Evolutionary conservation across 1,284 basidiomycete genomes (phyloP), one percentile per base, ranked within the genome.

Genomic region (Coniophora puteana): DNA sequence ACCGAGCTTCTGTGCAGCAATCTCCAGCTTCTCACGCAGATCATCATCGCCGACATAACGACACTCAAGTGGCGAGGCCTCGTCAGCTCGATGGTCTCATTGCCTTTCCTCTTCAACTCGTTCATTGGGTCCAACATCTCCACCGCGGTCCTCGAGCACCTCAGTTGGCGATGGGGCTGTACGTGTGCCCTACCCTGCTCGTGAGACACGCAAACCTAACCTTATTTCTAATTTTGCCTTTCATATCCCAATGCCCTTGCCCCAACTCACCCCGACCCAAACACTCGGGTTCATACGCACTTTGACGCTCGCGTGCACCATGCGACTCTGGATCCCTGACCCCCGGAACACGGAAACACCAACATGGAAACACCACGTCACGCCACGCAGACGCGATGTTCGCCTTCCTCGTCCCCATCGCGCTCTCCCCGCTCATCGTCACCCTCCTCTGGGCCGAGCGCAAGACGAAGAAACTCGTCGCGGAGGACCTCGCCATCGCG

Each of bases 21-120:
- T 12, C 66, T 89, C 17, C 85, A 89, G 61, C 69, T 90, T 32
- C 70, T 89, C 11, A 80, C 77, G n/a, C 80, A 83, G 48, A 78
- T 89, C 46, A 74, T 87, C 52, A 80, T 86, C 42, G 88, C 88
- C 14, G 89, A 93, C 55, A 81, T 86, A 50, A 90, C 89, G 3
- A 83, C 80, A 2, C 73, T 90, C 11, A 73, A 80, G 54, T 91
- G 85, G 83, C 76, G 89, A 43, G 87, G 85, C 10, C 67, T 91
- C 8, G 75, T 85, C 14, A 74, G 79, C 3, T 72, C 72, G 12
- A 60, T 85, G n/a, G 73, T 78, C 20, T 78, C 80, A 7, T 58
- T 81, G 27, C 87, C 87, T 11, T 87, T 83, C 63, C 66, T 86
- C 50, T 66, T 87, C 62, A 73, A 78, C 60, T 66, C 73, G 33